These are phyloP conservation scores for Pseudozyma pruni DNA, from an alignment of 1,284 basidiomycete species.

Conservation along the genomic window DNA sequence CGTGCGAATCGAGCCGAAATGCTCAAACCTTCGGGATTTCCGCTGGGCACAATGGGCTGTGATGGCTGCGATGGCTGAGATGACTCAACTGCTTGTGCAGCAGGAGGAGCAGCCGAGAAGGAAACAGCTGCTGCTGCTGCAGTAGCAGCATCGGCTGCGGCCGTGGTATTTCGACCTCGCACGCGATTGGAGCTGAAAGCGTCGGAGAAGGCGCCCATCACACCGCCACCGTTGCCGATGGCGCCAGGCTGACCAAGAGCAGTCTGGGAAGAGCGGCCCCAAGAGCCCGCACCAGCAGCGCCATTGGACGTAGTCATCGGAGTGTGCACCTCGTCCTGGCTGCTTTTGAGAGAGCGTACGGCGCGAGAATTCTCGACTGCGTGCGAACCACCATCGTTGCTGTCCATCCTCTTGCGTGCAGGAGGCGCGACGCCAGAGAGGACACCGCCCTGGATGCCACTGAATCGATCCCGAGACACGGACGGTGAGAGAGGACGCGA, in stretches of 20 bases:
- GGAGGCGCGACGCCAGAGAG: slow-evolving; percentile 56
- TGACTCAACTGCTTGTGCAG: not conserved
- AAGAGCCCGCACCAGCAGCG: slow-evolving; percentile 13
- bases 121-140: not conserved
- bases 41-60: slow-evolving; percentile 43
- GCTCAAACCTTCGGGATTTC: slow-evolving; percentile 42
- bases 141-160: slow-evolving; percentile 15
- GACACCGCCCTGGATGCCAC: slow-evolving; percentile 59
- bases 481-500: slow-evolving; percentile 46
- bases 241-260: slow-evolving; percentile 7
- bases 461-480: slow-evolving; percentile 51
- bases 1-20: slow-evolving; percentile 47
- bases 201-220: slow-evolving; percentile 25
- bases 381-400: slow-evolving; percentile 32
- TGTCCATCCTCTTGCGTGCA: slow-evolving; percentile 54
- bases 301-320: slow-evolving; percentile 12
- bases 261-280: slow-evolving; percentile 26
- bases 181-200: slow-evolving; percentile 49
- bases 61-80: slow-evolving; percentile 24
- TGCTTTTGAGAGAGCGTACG: slow-evolving; percentile 18
- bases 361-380: slow-evolving; percentile 11
- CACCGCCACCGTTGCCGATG: slow-evolving; percentile 7
- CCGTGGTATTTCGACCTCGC: slow-evolving; percentile 20
- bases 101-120: slow-evolving; percentile 1
- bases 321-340: slow-evolving; percentile 21